Evolutionary conservation across 1,284 basidiomycete genomes (phyloP).

Genomic region (Ganoderma resinaceum): DNA sequence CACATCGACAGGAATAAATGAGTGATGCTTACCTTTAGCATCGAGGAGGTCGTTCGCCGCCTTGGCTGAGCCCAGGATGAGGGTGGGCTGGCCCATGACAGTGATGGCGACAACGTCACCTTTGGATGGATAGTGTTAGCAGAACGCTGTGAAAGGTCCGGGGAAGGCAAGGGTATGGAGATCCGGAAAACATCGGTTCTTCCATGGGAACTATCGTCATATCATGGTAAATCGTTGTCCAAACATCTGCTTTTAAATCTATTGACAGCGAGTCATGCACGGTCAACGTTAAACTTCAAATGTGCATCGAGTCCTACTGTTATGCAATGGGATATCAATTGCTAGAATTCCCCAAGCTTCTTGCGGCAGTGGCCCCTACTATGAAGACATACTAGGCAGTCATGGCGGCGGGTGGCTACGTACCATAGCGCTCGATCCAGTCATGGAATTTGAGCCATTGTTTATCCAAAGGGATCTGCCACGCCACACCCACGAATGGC

Average conservation of each 20-base stretch:
- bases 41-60: constrained; percentile 44
- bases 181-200: background rate
- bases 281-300: too few species aligned
- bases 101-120: constrained; percentile 41
- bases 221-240: too few species aligned
- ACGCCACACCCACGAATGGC: constrained; percentile 40
- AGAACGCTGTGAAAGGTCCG: background rate
- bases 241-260: too few species aligned
- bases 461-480: constrained; percentile 40
- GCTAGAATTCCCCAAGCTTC: background rate
- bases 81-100: constrained; percentile 40
- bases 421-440: constrained; percentile 43
- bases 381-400: background rate
- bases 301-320: too few species aligned
- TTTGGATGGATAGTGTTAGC: constrained; percentile 11
- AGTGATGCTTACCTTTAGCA: constrained; percentile 31
- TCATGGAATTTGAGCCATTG: constrained; percentile 43
- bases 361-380: background rate
- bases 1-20: background rate
- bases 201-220: too few species aligned
- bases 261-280: too few species aligned
- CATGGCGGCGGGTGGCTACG: constrained; percentile 2
- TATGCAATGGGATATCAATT: background rate
- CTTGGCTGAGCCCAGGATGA: constrained; percentile 40
- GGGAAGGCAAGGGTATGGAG: too few species aligned